These are phyloP conservation scores for Coleophoma crateriformis DNA, from an alignment of 2,329 filamentous ascomycete species.

Conservation along the genomic window DNA sequence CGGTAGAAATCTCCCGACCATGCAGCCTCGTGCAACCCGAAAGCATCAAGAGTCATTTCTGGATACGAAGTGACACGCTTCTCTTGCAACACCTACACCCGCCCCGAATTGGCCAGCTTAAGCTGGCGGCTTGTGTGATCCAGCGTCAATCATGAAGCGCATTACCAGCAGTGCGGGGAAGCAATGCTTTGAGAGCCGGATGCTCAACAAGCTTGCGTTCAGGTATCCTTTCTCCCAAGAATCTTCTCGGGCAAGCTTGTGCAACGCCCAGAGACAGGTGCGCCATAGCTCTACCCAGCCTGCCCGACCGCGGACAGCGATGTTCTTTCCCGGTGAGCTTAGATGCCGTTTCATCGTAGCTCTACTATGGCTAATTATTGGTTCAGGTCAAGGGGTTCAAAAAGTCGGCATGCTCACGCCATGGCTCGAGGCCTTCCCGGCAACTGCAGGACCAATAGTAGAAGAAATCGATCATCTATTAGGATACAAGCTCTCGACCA, in stretches of 20 bases:
- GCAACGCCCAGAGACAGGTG: too few species aligned
- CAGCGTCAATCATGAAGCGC: background rate
- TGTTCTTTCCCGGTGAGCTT: constrained; percentile 31
- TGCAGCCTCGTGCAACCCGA: background rate
- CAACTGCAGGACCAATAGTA: constrained; percentile 68
- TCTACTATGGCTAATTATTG: constrained; percentile 3
- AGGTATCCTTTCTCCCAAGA: background rate
- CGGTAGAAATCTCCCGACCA: background rate
- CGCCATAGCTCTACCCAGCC: constrained; percentile 19
- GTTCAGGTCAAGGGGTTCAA: constrained; percentile 77
- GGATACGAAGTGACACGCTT: background rate
- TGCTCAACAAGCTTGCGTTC: background rate
- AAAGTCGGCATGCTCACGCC: constrained; percentile 81
- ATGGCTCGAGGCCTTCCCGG: constrained; percentile 83
- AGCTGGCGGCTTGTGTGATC: background rate
- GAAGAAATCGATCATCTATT: constrained; percentile 81
- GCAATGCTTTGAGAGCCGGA: too few species aligned
- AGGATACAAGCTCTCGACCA: constrained; percentile 66
- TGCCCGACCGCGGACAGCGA: constrained; percentile 25
- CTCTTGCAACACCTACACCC: background rate
- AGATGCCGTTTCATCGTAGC: background rate
- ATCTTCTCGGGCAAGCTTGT: too few species aligned
- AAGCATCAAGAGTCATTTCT: background rate
- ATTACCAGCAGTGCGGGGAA: background rate
- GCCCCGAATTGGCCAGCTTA: background rate